Evolutionary conservation across 176 grass and related monocot genomes (phyloP), one percentile per base, ranked within the genome.

Genomic region (Dendrocalamus sinicus): DNA sequence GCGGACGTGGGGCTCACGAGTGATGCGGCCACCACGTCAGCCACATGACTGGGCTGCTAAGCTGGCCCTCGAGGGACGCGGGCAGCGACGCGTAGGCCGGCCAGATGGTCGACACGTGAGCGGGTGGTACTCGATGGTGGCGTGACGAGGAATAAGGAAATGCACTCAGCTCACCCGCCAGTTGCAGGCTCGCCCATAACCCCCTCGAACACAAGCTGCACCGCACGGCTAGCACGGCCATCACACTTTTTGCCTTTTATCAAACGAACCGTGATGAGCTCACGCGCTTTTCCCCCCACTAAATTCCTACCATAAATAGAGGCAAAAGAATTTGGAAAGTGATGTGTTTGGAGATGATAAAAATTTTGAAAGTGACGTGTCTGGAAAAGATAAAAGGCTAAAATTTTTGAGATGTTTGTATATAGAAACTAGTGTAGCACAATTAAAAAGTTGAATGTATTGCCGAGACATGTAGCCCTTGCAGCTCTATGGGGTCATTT

Each of bases 21-120:
- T 39, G 9, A 78, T 73, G 60, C 47, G 58, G 39, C 57, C 84
- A 90, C 73, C 89, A 86, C 55, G 83, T 90, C 88, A 90, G 19
- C 17, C 37, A 57, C 78, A 61, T 85, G 88, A 15, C n/a, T n/a
- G n/a, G n/a, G n/a, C n/a, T n/a, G n/a, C n/a, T n/a, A n/a, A n/a
- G n/a, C n/a, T n/a, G n/a, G n/a, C n/a, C n/a, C n/a, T n/a, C n/a
- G n/a, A n/a, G n/a, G n/a, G n/a, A n/a, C n/a, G n/a, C n/a, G n/a
- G n/a, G n/a, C n/a, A n/a, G n/a, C n/a, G n/a, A n/a, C n/a, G n/a
- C n/a, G n/a, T n/a, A n/a, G n/a, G n/a, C 30, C 5, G 62, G 51
- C 22, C 61, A 0, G 15, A 2, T 6, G 28, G 41, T 62, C 70
- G 83, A 85, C 88, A 89, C 82, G 70, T 53, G 71, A 48, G 50